A percentile compares a stretch with the other conserved stretches of the same genome.
These are phyloP conservation scores for Pseudogymnoascus sp. DNA, from an alignment of 2,329 filamentous ascomycete genomes.

Conservation along the genomic window DNA sequence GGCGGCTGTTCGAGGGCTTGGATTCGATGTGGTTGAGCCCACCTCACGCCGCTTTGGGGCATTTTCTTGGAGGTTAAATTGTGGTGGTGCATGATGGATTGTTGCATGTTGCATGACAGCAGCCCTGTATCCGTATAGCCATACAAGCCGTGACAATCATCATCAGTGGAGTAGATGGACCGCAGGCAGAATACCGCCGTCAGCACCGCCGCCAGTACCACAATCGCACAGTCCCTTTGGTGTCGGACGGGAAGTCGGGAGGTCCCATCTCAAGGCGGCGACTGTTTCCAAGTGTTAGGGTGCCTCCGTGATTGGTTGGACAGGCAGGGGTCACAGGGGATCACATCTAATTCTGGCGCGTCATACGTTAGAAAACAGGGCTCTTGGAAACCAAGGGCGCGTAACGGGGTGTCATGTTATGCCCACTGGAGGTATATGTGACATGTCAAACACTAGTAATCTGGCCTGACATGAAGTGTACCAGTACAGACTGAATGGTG, in stretches of 20 bases:
- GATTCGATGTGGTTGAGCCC: not conserved
- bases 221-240: not conserved
- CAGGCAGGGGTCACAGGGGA: not conserved
- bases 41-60: not conserved
- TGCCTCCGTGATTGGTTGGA: slow-evolving; percentile 1
- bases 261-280: slow-evolving; percentile 6
- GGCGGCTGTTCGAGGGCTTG: slow-evolving; percentile 4
- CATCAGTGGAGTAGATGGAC: not conserved
- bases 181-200: not conserved
- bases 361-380: slow-evolving; percentile 8
- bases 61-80: not conserved
- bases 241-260: not conserved
- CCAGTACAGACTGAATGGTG: slow-evolving; percentile 3
- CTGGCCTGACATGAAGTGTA: not conserved
- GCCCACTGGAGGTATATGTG: not conserved
- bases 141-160: not conserved
- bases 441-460: slow-evolving; percentile 2
- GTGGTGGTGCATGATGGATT: not conserved
- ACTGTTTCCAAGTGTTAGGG: slow-evolving; percentile 4
- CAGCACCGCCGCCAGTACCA: not conserved
- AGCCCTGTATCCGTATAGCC: not conserved
- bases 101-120: slow-evolving; percentile 2
- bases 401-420: slow-evolving; percentile 7
- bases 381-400: slow-evolving; percentile 8
- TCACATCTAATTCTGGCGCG: slow-evolving; percentile 8